Evolutionary conservation across 192 early-diverging fungal species (phyloP), one percentile per base, ranked within the genome.

Genomic region (Coemansia sp.): DNA sequence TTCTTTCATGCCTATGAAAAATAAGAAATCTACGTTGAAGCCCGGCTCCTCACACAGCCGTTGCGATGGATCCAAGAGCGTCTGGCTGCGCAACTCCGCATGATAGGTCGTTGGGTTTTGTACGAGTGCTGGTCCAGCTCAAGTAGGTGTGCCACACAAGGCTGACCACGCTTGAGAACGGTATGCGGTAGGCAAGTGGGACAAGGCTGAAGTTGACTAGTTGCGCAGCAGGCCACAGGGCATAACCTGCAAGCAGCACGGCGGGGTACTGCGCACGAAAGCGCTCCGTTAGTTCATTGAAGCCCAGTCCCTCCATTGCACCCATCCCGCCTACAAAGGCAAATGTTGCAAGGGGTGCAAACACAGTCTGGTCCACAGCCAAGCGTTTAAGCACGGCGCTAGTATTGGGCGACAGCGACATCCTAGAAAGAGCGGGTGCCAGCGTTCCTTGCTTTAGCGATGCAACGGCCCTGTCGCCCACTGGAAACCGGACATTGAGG

Each of bases 81-180:
- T 18, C 52, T 35, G 18, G 3, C 32, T 35, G 52, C 7, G n/a
- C 33, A 4, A 19, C 4, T 32, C 27, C 32, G 29, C 52, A 7
- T 11, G 33, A 32, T 0, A 34, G 17, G 17, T 44, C 46, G 17
- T 36, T 29, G 34, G 34, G 21, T 24, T 53, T 53, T 10, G 54
- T 35, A 3, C 44, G 64, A 21, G 75, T 84, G 56, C 76, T 88
- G 10, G 76, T 56, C 80, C 84, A 87, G 64, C 89, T 85, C 37
- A 91, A 60, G 54, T 89, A 91, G 2, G 81, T 72, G 60, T 88
- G 87, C 89, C 89, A 91, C n/a, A 86, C 70, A 32, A 91, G 78
- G 11, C 87, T 83, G 32, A 88, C 70, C 8, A 75, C 62, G 62
- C 86, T 87, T 14, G 84, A 84, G 69, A 91, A 87, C 4, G 84